Evolutionary conservation across 306 rosid genomes (phyloP), one percentile per base, ranked within the genome.

Genomic region (Gastrolobium villosum): DNA sequence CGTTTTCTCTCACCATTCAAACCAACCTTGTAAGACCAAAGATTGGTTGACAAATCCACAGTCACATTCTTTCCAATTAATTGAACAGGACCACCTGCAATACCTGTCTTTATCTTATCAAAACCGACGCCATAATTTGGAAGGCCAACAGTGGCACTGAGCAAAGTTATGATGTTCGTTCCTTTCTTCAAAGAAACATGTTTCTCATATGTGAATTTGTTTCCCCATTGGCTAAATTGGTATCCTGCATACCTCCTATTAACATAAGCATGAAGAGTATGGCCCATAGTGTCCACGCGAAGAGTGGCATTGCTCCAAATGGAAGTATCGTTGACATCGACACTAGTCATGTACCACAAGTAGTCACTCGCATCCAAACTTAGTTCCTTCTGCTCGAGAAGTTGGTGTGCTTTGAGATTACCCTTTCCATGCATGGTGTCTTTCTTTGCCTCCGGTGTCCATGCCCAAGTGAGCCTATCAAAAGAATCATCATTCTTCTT

Each of bases 11-110:
- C 78, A 2, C 85, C 75, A n/a, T 70, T 64, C 15, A 82, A 26
- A 9, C 82, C 85, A 52, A 70, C 48, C 82, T 40, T 39, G n/a
- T 39, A 64, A 64, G 70, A 64, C 70, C 70, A 64, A 3, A 40
- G 53, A 36, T 65, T 76, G 5, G 43, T 44, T 15, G 76, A 45
- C 65, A 81, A 74, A 43, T 81, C 76, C 5, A 36, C 7, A 5
- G 6, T 48, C 10, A 20, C 35, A 7, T 48, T 67, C 7, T 35
- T 34, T 7, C 72, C 71, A 10, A 67, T 66, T 5, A 75, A 31
- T 36, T 2, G 13, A 39, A 72, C 75, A 2, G 62, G 79, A 10
- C 57, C 57, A 2, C 78, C 83, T 3, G 7, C 61, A 6, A 80
- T 80, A 7, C 84, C 79, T 6, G 66, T 61, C 4, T 61, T 61